Evolutionary conservation across 169 alveolate genomes (phyloP).

Genomic region (Besnoitia besnoiti): DNA sequence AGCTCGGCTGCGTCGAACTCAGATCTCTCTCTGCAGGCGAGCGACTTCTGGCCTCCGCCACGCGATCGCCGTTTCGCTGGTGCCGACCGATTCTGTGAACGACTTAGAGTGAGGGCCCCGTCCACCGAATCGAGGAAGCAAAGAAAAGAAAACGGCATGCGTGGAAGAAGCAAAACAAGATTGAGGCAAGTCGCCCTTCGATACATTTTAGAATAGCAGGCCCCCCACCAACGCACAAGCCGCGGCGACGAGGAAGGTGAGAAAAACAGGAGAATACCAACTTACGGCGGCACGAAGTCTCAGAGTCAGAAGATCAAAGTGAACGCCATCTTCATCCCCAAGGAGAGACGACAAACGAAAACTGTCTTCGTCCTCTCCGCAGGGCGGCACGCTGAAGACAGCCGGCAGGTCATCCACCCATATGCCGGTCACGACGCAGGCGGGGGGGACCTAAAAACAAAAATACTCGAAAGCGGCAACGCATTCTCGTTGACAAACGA

Average conservation of each 20-base stretch:
- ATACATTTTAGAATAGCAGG: no score
- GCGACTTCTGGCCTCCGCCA: no score
- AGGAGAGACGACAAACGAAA: neutral
- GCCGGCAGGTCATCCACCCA: neutral
- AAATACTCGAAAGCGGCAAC: no score
- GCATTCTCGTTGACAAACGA: no score
- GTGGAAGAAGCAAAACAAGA: neutral
- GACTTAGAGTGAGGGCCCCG: no score
- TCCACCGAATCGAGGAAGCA: neutral
- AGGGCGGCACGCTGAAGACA: neutral
- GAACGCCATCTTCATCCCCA: neutral
- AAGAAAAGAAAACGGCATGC: neutral
- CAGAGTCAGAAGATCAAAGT: neutral
- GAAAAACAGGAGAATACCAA: neutral
- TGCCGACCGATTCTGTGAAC: no score
- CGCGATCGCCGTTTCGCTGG: no score
- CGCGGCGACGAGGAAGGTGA: neutral
- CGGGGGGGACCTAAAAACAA: neutral
- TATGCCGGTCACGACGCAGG: neutral
- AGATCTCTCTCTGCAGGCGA: no score
- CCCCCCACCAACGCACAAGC: neutral
- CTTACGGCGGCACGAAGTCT: neutral
- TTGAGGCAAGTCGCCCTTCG: no score
- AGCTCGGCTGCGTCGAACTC: no score
- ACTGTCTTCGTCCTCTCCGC: neutral